Percentiles rank a stretch among this genome's conserved stretches.
phyloP scores from a whole-genome alignment of 2,329 filamentous ascomycete species.

The Sporothrix humicola region DNA sequence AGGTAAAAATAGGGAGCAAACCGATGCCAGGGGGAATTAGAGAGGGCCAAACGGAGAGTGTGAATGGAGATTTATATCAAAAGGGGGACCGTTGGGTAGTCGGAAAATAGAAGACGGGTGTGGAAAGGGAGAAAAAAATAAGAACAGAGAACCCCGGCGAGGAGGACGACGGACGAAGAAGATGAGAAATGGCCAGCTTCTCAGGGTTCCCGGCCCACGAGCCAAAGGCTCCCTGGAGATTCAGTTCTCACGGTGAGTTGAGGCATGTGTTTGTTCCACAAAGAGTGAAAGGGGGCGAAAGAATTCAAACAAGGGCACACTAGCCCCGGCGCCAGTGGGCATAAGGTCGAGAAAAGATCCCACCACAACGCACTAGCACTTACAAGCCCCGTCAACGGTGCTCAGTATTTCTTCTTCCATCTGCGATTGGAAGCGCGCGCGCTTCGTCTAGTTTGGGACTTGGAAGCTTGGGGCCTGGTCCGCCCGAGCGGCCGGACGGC shows the following conservation, averaged over 20 bases:
- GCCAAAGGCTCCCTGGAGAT: background rate
- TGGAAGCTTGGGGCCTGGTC: background rate
- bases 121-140: background rate
- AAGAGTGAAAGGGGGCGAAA: background rate
- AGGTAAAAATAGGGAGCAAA: background rate
- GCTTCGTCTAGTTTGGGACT: background rate
- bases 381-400: too few relatives aligned
- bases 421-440: background rate
- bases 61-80: conserved; percentile 1
- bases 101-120: background rate
- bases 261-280: conserved; percentile 10
- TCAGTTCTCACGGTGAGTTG: background rate
- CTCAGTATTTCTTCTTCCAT: background rate
- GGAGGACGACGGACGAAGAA: background rate
- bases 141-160: background rate
- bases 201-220: background rate
- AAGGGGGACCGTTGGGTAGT: too few relatives aligned
- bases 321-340: background rate
- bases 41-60: background rate
- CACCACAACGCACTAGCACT: background rate
- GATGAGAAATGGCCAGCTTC: background rate
- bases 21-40: background rate
- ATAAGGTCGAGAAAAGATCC: background rate
- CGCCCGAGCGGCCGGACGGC: conserved; percentile 19
- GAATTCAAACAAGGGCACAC: background rate